Conservation (phyloP, 306 rosid species). For the Lathyrus sativus region DNA sequence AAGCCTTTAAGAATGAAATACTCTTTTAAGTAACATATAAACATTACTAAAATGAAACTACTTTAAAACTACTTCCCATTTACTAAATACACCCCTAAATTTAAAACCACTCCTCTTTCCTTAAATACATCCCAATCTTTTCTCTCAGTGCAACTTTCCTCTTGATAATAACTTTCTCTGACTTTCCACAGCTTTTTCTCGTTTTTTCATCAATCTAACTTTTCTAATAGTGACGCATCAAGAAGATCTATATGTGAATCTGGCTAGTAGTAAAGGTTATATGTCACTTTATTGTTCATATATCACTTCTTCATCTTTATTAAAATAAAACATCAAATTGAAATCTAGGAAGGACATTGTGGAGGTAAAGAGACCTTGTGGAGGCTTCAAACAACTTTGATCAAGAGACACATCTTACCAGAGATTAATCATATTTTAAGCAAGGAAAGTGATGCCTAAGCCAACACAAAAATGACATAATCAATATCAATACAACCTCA, state of each 20-base stretch:
- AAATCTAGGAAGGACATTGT: neutral
- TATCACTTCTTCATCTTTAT: neutral
- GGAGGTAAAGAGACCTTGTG: no score
- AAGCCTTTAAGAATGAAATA: no score
- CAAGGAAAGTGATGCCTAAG: no score
- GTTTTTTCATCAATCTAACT: neutral
- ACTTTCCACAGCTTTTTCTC: neutral
- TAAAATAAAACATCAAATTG: neutral
- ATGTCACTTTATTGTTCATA: neutral
- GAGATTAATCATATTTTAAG: no score
- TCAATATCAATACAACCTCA: neutral
- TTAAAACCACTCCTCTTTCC: no score
- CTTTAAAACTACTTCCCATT: no score
- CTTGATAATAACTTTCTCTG: neutral
- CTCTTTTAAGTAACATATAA: no score
- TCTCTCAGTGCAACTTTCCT: neutral
- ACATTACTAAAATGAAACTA: no score
- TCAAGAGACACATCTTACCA: no score
- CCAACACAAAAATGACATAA: no score
- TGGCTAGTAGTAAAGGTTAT: neutral
- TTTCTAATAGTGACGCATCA: neutral
- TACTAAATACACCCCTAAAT: no score
- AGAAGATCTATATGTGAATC: slow-evolving; percentile 2
- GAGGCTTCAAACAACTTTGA: no score
- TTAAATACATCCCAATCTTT: neutral